Conservation (phyloP, 768 basidiomycete genomes). For the Clitopilus hobsonii region DNA sequence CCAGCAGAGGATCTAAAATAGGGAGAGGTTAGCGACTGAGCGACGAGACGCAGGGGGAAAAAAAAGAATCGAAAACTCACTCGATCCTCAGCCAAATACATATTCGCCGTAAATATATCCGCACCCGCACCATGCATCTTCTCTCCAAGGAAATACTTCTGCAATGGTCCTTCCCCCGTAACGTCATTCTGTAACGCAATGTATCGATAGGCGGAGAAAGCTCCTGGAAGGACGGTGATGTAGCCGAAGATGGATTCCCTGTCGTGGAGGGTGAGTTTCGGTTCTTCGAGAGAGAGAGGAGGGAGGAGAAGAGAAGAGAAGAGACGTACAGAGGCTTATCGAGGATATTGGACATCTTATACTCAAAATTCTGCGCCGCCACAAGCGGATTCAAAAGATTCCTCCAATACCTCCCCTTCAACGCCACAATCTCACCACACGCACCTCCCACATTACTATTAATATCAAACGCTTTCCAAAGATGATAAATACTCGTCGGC, state of each 20-base stretch:
- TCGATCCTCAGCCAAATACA: conserved; percentile 93
- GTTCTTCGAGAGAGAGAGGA: neutral
- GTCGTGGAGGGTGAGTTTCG: too few species aligned
- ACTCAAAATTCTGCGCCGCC: conserved; percentile 91
- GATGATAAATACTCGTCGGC: conserved; percentile 83
- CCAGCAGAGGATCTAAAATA: conserved; percentile 82
- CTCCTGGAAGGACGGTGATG: conserved; percentile 90
- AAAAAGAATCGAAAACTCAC: conserved; percentile 28
- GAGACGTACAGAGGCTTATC: conserved; percentile 73
- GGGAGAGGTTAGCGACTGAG: neutral
- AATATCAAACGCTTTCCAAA: conserved; percentile 94
- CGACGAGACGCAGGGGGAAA: neutral
- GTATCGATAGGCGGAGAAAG: conserved; percentile 89
- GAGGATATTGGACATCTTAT: conserved; percentile 91
- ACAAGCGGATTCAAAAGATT: conserved; percentile 84
- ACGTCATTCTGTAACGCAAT: conserved; percentile 87
- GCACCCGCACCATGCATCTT: conserved; percentile 86
- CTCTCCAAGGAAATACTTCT: conserved; percentile 97
- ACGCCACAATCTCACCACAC: conserved; percentile 92
- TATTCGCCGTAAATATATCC: conserved; percentile 93
- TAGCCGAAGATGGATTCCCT: conserved; percentile 87
- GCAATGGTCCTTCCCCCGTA: conserved; percentile 80
- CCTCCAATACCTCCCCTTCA: conserved; percentile 79
- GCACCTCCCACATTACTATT: conserved; percentile 90
- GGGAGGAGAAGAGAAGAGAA: neutral